phyloP scores from a whole-genome alignment of 495 filamentous ascomycete genomes.

The Xylaria sp. region DNA sequence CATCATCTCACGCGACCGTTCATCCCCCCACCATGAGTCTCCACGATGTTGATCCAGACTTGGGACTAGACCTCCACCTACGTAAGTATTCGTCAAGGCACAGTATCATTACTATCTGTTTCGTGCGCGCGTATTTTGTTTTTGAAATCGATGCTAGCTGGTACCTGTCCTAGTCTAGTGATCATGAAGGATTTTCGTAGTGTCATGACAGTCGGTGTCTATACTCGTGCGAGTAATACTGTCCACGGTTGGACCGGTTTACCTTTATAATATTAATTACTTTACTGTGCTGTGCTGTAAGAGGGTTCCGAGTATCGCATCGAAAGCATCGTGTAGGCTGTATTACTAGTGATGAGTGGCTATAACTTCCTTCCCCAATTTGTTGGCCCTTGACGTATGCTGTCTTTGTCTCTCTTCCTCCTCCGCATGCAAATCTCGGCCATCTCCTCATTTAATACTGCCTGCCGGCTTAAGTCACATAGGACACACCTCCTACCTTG shows the following conservation, averaged over 20 bases:
- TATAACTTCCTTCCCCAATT: slow-evolving; percentile 23
- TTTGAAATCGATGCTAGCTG: neutral
- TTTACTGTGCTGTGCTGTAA: slow-evolving; percentile 10
- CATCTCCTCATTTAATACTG: slow-evolving; percentile 14
- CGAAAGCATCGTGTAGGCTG: slow-evolving; percentile 18
- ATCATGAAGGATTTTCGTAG: slow-evolving; percentile 11
- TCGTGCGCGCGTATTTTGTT: neutral
- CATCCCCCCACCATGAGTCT: neutral
- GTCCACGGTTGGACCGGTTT: slow-evolving; percentile 13
- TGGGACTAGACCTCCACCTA: neutral
- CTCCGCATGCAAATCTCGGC: slow-evolving; percentile 21
- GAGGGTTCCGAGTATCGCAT: neutral
- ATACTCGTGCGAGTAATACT: neutral
- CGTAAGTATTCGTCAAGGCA: neutral
- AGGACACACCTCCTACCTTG: neutral
- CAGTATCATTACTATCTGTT: neutral
- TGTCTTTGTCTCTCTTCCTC: slow-evolving; percentile 5
- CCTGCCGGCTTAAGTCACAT: neutral
- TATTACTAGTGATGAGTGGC: neutral
- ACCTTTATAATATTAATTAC: slow-evolving; percentile 16
- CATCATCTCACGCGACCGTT: slow-evolving; percentile 20
- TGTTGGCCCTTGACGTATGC: slow-evolving; percentile 14
- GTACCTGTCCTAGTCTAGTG: neutral
- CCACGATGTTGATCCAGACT: slow-evolving; percentile 15
- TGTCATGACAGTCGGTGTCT: neutral